Evolutionary conservation across 768 basidiomycete species (phyloP), one percentile per base, ranked within the genome.

Genomic region (Clitopilus passeckerianus): DNA sequence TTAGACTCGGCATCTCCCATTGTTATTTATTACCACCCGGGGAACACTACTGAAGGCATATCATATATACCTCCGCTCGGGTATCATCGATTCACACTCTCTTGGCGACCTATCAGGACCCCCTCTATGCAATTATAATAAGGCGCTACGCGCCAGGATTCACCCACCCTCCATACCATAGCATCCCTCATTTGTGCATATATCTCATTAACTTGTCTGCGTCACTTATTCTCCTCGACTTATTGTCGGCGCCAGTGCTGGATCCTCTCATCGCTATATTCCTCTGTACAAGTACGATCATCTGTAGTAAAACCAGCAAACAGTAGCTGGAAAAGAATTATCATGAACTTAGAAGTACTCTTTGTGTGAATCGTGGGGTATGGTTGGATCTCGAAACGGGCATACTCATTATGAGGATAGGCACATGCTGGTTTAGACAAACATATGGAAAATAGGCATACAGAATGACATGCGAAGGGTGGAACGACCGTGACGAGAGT

Each of bases 11-110:
- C 34, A 58, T 16, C 34, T 57, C 16, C 1, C 54, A 30, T 35
- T 15, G 9, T 44, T 65, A 63, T 65, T 56, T 57, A 59, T 61
- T 16, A 15, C 12, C 3, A 2, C 53, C 57, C 58, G 20, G 53
- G 53, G 23, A 37, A 30, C 53, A 54, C 46, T 54, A 35, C 59
- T 41, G 58, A 46, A 27, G 56, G 58, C 30, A 22, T 27, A 22
- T 62, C 34, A 16, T 35, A 16, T 27, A 27, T 59, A 41, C 23
- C 35, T 56, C 56, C 52, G 56, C 52, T 43, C 46, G 52, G 34
- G 56, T 23, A 57, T 41, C 35, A 50, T 44, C 6, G n/a, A n/a
- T 50, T 50, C 46, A 50, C 18, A 10, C 16, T 18, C 10, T 50
- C 46, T 50, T 50, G 16, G 46, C 18, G 46, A 50, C 46, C 46